These are phyloP conservation scores for Acaromyces ingoldii DNA, from an alignment of 1,284 basidiomycete species.

Conservation along the genomic window DNA sequence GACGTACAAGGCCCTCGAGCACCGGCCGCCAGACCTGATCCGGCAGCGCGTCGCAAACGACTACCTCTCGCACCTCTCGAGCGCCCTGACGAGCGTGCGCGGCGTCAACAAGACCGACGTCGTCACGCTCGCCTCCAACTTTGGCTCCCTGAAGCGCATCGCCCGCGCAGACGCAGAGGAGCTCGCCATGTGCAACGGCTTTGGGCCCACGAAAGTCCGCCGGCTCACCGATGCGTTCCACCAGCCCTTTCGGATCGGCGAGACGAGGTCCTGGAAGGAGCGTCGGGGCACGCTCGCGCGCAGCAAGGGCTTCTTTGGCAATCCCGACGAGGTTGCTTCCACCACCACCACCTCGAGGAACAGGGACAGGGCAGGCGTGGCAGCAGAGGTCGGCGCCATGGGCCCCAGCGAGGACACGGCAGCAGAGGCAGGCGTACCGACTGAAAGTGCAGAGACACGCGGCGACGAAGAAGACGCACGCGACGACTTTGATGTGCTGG, in stretches of 20 bases:
- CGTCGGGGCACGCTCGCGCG: not conserved
- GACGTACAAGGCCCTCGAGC: conserved; percentile 87
- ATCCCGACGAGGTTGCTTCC: not conserved
- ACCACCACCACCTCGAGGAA: no score
- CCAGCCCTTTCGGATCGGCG: conserved; percentile 57
- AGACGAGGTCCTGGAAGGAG: conserved; percentile 69
- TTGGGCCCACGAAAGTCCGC: conserved; percentile 89
- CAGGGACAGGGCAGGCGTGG: no score
- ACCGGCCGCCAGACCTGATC: conserved; percentile 86
- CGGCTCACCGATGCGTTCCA: conserved; percentile 57
- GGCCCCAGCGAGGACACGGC: not conserved
- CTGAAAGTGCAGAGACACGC: no score
- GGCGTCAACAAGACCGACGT: conserved; percentile 98
- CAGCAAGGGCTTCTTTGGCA: not conserved
- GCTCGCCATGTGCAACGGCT: conserved; percentile 78
- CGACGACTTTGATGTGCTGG: conserved; percentile 25
- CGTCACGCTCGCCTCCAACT: conserved; percentile 81
- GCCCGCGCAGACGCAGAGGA: conserved; percentile 59
- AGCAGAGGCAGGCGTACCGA: not conserved
- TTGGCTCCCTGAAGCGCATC: conserved; percentile 77
- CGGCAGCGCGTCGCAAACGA: conserved; percentile 88
- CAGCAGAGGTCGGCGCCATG: not conserved
- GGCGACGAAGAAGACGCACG: not conserved
- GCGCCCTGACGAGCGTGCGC: conserved; percentile 80
- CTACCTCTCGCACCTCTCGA: conserved; percentile 73